Conservation (phyloP, 2,329 filamentous ascomycete genomes). For the Neospermospora avenae region DNA sequence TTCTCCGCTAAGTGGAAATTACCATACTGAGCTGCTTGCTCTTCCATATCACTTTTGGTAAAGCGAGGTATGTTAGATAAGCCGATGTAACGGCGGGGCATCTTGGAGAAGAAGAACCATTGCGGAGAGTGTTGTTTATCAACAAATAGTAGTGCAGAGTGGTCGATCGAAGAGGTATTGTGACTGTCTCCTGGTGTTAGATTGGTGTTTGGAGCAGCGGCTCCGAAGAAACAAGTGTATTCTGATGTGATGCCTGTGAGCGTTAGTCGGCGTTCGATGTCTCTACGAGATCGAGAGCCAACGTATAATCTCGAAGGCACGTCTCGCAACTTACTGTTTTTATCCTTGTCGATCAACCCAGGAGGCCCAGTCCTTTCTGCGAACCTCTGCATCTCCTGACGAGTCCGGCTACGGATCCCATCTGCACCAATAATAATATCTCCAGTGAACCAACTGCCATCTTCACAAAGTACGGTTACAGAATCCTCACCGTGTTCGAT, state of each 20-base stretch:
- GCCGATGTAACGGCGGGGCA: constrained; percentile 13
- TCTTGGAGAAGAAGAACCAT: constrained; percentile 28
- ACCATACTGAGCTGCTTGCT: constrained; percentile 3
- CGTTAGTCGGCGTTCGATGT: not conserved
- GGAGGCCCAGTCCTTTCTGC: constrained; percentile 24
- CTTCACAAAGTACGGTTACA: constrained; percentile 22
- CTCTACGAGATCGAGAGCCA: too few species aligned
- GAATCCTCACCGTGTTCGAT: constrained; percentile 14
- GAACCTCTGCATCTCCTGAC: constrained; percentile 34
- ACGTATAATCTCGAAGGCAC: not conserved
- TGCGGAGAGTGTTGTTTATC: not conserved
- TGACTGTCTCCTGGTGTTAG: not conserved
- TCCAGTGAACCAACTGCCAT: constrained; percentile 22
- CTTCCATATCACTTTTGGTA: constrained; percentile 15
- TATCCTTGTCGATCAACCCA: constrained; percentile 19
- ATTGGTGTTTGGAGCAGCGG: not conserved
- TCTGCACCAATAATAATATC: constrained; percentile 31
- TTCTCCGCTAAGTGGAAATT: not conserved
- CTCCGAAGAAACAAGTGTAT: not conserved
- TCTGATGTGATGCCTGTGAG: not conserved
- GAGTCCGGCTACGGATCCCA: constrained; percentile 26
- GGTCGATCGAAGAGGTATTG: not conserved
- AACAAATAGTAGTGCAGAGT: not conserved
- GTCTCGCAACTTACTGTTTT: constrained; percentile 17
- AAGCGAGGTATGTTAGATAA: constrained; percentile 20